Percentiles rank a stretch among this genome's conserved stretches.
These are phyloP conservation scores for Colletotrichum lupini DNA, from an alignment of 2,329 filamentous ascomycete genomes.

Conservation along the genomic window DNA sequence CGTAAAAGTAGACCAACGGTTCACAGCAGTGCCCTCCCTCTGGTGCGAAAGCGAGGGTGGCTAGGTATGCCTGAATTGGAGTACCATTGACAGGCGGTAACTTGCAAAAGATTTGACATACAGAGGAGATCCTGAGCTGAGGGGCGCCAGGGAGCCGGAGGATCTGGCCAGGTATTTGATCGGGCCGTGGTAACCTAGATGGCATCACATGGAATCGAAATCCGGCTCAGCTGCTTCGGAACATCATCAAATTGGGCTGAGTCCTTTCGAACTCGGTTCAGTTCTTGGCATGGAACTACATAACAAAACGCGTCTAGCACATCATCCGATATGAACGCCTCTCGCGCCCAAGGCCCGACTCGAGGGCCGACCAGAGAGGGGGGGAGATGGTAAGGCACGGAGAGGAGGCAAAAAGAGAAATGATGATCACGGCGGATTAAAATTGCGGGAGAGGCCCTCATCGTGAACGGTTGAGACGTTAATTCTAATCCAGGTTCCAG, in stretches of 20 bases:
- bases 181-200: no score
- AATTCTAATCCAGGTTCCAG: not conserved
- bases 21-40: no score
- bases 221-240: not conserved
- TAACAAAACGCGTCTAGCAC: not conserved
- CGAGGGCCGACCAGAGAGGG: not conserved
- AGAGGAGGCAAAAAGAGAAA: not conserved
- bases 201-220: no score
- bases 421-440: not conserved
- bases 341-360: not conserved
- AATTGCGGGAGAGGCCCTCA: not conserved
- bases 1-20: no score
- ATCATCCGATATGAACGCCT: not conserved
- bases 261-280: not conserved
- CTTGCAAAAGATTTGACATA: no score
- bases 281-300: not conserved
- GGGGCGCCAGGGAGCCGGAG: no score
- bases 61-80: no score
- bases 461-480: not conserved
- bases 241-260: not conserved
- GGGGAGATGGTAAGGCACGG: not conserved
- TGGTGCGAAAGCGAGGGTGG: no score
- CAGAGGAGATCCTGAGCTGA: no score
- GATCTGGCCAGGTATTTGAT: not conserved
- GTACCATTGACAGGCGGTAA: no score